Conservation (phyloP, 225 moss, liverwort and hornwort species). For the Neckera pumila region DNA sequence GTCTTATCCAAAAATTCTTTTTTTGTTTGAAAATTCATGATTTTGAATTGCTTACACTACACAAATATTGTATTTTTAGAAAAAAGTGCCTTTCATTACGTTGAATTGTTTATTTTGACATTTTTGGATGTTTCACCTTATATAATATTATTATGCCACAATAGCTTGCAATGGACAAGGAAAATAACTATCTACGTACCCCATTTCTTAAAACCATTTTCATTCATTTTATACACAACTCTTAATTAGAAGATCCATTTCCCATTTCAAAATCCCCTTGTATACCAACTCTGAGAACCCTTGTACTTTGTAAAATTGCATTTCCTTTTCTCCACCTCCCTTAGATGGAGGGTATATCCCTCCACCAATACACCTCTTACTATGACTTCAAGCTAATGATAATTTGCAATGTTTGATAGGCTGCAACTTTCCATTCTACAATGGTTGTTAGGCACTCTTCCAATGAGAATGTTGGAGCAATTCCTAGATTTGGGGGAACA, state of each 20-base stretch:
- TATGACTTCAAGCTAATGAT: neutral
- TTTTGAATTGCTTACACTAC: neutral
- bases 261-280: too few relatives aligned
- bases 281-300: neutral
- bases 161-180: neutral
- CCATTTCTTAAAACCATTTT: neutral
- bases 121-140: too few relatives aligned
- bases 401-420: neutral
- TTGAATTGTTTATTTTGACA: too few relatives aligned
- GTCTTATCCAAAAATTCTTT: neutral
- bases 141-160: neutral
- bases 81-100: too few relatives aligned
- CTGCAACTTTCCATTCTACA: neutral
- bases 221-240: neutral
- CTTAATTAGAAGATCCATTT: neutral
- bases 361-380: neutral
- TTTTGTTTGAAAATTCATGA: neutral
- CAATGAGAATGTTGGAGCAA: accelerated
- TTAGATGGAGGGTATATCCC: accelerated
- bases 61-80: neutral
- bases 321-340: accelerated
- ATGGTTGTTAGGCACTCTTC: accelerated
- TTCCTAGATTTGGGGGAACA: neutral
- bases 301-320: neutral
- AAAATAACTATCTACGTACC: neutral